Conservation (phyloP, 192 early-diverging fungal genomes). For the Mortierella hygrophila region DNA sequence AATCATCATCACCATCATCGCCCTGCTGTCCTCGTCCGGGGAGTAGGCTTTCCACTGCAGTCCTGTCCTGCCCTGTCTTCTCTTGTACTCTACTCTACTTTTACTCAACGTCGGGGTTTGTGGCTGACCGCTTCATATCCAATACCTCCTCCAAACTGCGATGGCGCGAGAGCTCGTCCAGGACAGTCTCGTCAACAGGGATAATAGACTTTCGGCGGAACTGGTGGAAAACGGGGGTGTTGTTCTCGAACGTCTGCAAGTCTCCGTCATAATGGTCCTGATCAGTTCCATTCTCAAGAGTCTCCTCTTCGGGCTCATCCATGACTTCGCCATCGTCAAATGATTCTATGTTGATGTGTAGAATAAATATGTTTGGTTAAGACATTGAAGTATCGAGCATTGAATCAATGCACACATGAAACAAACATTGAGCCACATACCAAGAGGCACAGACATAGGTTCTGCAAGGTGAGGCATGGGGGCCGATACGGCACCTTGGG, state of each 20-base stretch:
- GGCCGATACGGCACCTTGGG: constrained; percentile 40
- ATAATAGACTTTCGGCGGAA: constrained; percentile 75
- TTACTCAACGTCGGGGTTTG: constrained; percentile 14
- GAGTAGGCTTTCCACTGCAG: not conserved
- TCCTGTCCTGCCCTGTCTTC: not conserved
- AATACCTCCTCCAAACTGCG: constrained; percentile 70
- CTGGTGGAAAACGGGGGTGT: constrained; percentile 56
- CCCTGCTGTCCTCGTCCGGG: not conserved
- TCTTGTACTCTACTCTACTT: not conserved
- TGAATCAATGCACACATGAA: not conserved
- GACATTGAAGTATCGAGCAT: not conserved
- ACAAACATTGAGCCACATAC: constrained; percentile 8
- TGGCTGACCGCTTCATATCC: constrained; percentile 42
- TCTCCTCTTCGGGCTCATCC: constrained; percentile 35
- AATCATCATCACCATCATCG: not conserved
- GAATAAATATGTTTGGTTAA: not conserved
- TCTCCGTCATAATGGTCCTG: constrained; percentile 48
- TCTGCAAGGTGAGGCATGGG: constrained; percentile 23
- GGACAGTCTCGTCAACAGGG: constrained; percentile 74
- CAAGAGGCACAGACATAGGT: constrained; percentile 38
- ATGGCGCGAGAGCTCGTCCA: constrained; percentile 67
- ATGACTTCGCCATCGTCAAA: constrained; percentile 35
- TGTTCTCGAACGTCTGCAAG: constrained; percentile 63
- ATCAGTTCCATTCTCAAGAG: constrained; percentile 24
- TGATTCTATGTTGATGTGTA: constrained; percentile 15